Conservation (phyloP, 2,329 filamentous ascomycete genomes). For the Neofusicoccum sp. region DNA sequence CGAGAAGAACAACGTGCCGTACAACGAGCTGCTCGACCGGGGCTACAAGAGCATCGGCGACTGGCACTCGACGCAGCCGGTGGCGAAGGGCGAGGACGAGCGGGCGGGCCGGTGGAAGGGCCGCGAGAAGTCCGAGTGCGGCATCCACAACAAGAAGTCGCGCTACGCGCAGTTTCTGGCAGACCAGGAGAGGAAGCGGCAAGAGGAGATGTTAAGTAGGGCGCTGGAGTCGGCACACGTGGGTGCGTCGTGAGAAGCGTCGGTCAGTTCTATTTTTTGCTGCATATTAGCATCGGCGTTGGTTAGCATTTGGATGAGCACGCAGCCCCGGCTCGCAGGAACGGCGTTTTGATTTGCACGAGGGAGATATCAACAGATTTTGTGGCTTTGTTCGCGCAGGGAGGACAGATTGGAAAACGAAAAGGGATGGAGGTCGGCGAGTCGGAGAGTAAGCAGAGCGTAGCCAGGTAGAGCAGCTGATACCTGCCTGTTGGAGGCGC, state of each 20-base stretch:
- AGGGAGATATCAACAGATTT: conserved; percentile 13
- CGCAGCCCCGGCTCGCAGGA: conserved; percentile 4
- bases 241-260: conserved; percentile 1
- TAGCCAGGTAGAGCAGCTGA: neutral
- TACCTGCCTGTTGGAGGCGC: neutral
- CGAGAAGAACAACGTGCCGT: conserved; percentile 81
- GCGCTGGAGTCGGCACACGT: conserved; percentile 17
- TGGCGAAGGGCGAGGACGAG: conserved; percentile 90
- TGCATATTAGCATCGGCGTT: conserved; percentile 33
- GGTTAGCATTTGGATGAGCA: conserved; percentile 19
- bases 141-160: conserved; percentile 97
- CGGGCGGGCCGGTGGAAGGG: conserved; percentile 96
- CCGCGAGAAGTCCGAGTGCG: conserved; percentile 92
- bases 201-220: conserved; percentile 18
- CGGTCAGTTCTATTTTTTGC: conserved; percentile 12
- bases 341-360: conserved; percentile 16
- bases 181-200: conserved; percentile 67
- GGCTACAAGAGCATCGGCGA: conserved; percentile 99
- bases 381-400: neutral
- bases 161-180: conserved; percentile 83
- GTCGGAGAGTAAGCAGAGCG: neutral
- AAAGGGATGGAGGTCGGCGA: neutral
- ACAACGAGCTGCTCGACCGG: conserved; percentile 84
- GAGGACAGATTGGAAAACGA: neutral
- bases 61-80: conserved; percentile 93